Percentiles rank a stretch among this genome's conserved stretches.
Conservation (phyloP, 108 stramenopile species). For the Stephanodiscus triporus region DNA sequence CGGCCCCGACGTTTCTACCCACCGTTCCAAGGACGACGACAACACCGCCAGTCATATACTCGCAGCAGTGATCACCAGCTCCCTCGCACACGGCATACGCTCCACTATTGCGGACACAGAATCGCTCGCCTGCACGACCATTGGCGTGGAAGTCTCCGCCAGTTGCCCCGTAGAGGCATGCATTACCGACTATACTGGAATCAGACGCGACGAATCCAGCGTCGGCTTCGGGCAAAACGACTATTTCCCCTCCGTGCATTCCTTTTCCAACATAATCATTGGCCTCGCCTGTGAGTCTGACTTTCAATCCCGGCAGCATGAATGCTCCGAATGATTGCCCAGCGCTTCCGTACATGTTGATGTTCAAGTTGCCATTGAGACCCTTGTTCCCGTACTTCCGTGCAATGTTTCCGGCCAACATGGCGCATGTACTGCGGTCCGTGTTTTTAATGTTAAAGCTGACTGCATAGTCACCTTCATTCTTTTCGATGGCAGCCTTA, state of each 20-base stretch:
- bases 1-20: constrained; percentile 95
- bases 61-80: constrained; percentile 95
- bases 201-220: constrained; percentile 89
- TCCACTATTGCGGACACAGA: constrained; percentile 95
- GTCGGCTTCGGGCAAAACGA: constrained; percentile 82
- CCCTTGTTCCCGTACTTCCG: constrained; percentile 88
- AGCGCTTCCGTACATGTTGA: constrained; percentile 91
- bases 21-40: constrained; percentile 91
- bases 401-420: constrained; percentile 92
- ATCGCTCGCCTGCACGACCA: constrained; percentile 95
- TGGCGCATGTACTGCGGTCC: constrained; percentile 85
- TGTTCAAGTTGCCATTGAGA: constrained; percentile 85
- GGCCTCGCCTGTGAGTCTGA: constrained; percentile 92
- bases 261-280: constrained; percentile 99
- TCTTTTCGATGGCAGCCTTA: constrained; percentile 74
- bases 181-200: constrained; percentile 95
- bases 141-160: constrained; percentile 94
- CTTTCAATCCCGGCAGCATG: constrained; percentile 81
- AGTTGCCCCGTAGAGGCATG: constrained; percentile 96
- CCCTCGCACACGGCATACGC: constrained; percentile 97
- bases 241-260: constrained; percentile 93
- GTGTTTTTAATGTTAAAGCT: constrained; percentile 83
- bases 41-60: constrained; percentile 98
- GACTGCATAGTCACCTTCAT: constrained; percentile 64
- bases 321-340: constrained; percentile 96